These are phyloP conservation scores for Trichocomaceae sp. DNA, from an alignment of 2,329 filamentous ascomycete species.

Conservation along the genomic window DNA sequence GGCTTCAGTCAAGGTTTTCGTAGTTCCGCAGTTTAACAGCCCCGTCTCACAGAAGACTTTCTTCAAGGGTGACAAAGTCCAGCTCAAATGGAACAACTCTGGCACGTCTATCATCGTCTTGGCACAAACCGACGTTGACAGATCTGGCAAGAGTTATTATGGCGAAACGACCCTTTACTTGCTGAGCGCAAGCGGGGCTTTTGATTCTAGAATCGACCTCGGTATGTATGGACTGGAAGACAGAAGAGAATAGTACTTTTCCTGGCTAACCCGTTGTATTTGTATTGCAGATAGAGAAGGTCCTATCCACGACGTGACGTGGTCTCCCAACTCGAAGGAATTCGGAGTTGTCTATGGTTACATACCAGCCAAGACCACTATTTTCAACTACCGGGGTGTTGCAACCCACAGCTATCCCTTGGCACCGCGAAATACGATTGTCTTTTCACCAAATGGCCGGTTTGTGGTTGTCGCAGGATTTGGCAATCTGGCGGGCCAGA, in stretches of 20 bases:
- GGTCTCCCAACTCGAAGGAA: constrained; percentile 95
- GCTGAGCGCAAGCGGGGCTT: constrained; percentile 80
- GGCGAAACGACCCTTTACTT: constrained; percentile 97
- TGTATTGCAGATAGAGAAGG: constrained; percentile 73
- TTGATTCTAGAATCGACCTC: constrained; percentile 83
- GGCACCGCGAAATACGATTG: constrained; percentile 85
- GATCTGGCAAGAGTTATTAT: constrained; percentile 98
- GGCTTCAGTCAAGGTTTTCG: constrained; percentile 87
- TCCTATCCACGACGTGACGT: constrained; percentile 95
- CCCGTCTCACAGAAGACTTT: constrained; percentile 97
- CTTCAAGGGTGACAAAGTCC: constrained; percentile 98
- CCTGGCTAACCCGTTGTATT: neutral
- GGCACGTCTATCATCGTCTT: constrained; percentile 90
- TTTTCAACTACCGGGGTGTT: constrained; percentile 86
- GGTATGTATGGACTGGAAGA: constrained; percentile 35
- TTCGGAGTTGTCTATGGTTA: constrained; percentile 97
- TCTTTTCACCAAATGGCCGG: constrained; percentile 86
- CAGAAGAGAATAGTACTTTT: neutral
- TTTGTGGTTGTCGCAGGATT: constrained; percentile 94
- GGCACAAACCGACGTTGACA: constrained; percentile 95
- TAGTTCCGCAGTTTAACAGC: constrained; percentile 75
- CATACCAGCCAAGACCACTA: constrained; percentile 98
- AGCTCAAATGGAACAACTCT: constrained; percentile 93
- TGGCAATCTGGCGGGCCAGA: constrained; percentile 93
- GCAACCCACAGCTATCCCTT: constrained; percentile 79